Conservation (phyloP, 1,139 yeast species). For the Pichiaceae sp. region DNA sequence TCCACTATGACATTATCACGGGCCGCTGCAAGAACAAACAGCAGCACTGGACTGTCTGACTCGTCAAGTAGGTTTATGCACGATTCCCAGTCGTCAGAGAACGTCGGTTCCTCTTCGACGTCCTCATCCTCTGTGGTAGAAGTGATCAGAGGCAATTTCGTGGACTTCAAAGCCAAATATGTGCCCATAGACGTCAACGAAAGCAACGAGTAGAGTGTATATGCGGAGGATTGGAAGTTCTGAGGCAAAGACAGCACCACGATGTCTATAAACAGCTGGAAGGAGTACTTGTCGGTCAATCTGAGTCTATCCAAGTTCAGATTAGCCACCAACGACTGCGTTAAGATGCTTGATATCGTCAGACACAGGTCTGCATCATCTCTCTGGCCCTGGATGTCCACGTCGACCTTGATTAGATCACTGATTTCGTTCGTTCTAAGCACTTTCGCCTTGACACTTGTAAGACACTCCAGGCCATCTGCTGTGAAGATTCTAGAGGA, state of each 20-base stretch:
- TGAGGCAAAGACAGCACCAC: slow-evolving; percentile 59
- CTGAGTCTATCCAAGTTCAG: slow-evolving; percentile 43
- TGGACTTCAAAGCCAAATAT: slow-evolving; percentile 72
- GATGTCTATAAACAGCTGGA: slow-evolving; percentile 70
- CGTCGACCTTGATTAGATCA: slow-evolving; percentile 61
- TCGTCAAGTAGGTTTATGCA: slow-evolving; percentile 37
- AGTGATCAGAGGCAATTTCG: slow-evolving; percentile 64
- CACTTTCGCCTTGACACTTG: slow-evolving; percentile 81
- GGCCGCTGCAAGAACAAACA: slow-evolving; percentile 67
- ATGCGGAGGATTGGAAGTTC: slow-evolving; percentile 33
- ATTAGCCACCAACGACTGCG: slow-evolving; percentile 36
- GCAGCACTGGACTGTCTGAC: slow-evolving; percentile 60
- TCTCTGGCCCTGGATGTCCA: slow-evolving; percentile 65
- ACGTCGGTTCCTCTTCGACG: slow-evolving; percentile 82
- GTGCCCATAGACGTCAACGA: slow-evolving; percentile 70
- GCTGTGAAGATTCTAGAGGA: slow-evolving; percentile 78
- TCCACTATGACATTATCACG: slow-evolving; percentile 66
- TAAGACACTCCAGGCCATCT: slow-evolving; percentile 90
- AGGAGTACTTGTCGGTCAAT: slow-evolving; percentile 67
- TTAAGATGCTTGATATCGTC: slow-evolving; percentile 46
- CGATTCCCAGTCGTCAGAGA: slow-evolving; percentile 78
- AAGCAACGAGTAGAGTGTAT: slow-evolving; percentile 49
- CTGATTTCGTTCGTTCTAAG: slow-evolving; percentile 36
- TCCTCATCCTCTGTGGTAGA: slow-evolving; percentile 48
- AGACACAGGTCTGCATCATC: slow-evolving; percentile 61